Percentiles rank a stretch among this genome's conserved stretches.
Conservation (phyloP, 148 eudicot genomes). For the Diospyros kaki region DNA sequence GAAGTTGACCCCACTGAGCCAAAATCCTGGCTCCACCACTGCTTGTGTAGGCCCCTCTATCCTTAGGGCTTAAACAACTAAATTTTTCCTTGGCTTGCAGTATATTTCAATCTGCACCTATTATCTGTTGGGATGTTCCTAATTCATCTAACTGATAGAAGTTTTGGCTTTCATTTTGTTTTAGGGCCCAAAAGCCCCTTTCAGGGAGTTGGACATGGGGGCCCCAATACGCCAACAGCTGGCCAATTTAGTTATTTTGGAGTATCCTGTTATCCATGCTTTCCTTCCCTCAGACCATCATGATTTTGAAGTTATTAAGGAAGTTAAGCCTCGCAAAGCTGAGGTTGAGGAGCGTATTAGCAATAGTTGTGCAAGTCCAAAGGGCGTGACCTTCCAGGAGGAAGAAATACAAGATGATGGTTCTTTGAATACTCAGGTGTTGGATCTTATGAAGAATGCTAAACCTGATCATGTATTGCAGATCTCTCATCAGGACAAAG, state of each 20-base stretch:
- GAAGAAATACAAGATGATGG: constrained; percentile 71
- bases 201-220: constrained; percentile 57
- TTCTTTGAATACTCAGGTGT: constrained; percentile 40
- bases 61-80: no score
- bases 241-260: constrained; percentile 57
- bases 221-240: constrained; percentile 56
- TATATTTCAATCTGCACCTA: neutral
- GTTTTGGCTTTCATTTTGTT: neutral
- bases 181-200: constrained; percentile 68
- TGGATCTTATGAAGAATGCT: constrained; percentile 40
- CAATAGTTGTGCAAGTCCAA: constrained; percentile 31
- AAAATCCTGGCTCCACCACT: no score
- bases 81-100: neutral
- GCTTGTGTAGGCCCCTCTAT: no score
- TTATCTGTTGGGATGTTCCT: no score
- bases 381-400: constrained; percentile 60
- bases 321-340: constrained; percentile 21
- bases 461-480: constrained; percentile 1
- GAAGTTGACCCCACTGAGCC: no score
- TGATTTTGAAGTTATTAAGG: constrained; percentile 64
- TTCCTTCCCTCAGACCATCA: constrained; percentile 65
- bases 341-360: constrained; percentile 27
- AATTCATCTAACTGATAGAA: no score
- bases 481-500: constrained; percentile 3
- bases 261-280: constrained; percentile 78